Percentiles rank a stretch among this genome's conserved stretches.
These are phyloP conservation scores for Aspergillus proliferans DNA, from an alignment of 2,329 filamentous ascomycete species.

Conservation along the genomic window DNA sequence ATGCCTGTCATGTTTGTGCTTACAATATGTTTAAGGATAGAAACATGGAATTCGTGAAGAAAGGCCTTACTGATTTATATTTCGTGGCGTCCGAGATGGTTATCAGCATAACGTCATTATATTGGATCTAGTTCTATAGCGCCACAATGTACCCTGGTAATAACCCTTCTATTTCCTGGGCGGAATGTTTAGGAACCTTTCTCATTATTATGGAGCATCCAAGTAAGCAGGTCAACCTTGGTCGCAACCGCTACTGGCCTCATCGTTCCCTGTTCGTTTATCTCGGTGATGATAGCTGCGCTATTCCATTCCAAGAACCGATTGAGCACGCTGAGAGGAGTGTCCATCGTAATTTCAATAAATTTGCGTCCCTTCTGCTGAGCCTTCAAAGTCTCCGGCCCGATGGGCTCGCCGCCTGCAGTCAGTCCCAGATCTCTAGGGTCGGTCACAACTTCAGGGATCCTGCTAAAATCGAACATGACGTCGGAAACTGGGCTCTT, in stretches of 20 bases:
- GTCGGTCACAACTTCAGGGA: constrained; percentile 88
- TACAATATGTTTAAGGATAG: background rate
- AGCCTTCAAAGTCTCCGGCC: constrained; percentile 25
- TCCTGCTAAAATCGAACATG: constrained; percentile 92
- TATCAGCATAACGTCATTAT: background rate
- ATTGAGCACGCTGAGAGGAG: constrained; percentile 73
- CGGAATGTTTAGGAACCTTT: constrained; percentile 6
- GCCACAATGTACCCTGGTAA: background rate
- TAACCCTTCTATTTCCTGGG: background rate
- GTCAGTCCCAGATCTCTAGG: constrained; percentile 55
- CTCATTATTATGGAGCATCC: constrained; percentile 67
- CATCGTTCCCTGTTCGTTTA: constrained; percentile 51
- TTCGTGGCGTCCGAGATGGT: constrained; percentile 1
- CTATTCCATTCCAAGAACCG: constrained; percentile 98
- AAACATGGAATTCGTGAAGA: background rate
- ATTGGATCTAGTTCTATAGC: background rate
- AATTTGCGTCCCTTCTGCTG: constrained; percentile 60
- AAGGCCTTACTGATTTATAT: background rate
- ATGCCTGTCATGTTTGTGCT: constrained; percentile 18
- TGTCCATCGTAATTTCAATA: constrained; percentile 90
- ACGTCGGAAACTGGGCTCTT: constrained; percentile 72
- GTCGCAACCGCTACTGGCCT: constrained; percentile 89
- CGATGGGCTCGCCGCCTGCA: constrained; percentile 13
- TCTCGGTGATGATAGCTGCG: constrained; percentile 87
- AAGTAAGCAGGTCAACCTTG: constrained; percentile 91